Evolutionary conservation across 2,329 filamentous ascomycete species (phyloP).

Genomic region (Trichophyton verrucosum): DNA sequence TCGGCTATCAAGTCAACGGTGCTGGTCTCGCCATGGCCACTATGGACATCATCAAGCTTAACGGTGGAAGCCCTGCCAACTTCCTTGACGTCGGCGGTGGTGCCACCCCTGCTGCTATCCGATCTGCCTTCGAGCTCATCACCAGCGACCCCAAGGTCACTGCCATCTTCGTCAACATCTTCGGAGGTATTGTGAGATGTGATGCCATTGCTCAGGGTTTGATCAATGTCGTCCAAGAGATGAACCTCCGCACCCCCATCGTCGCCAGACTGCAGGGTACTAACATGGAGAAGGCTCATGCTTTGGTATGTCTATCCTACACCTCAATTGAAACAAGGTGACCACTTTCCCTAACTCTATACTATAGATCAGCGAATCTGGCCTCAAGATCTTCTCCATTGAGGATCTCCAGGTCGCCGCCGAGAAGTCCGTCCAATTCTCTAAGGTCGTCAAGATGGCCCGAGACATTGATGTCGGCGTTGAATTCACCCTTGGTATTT

Average conservation of each 20-base stretch:
- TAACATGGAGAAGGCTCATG: conserved; percentile 90
- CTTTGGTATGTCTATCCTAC: conserved; percentile 45
- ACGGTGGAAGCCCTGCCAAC: conserved; percentile 90
- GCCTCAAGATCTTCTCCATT: conserved; percentile 99
- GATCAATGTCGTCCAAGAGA: conserved; percentile 84
- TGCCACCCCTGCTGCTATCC: conserved; percentile 91
- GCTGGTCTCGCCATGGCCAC: conserved; percentile 99
- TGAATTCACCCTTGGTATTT: conserved; percentile 90
- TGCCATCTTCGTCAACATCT: conserved; percentile 99
- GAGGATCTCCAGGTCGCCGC: conserved; percentile 94
- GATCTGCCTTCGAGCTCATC: conserved; percentile 96
- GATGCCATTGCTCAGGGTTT: conserved; percentile 94
- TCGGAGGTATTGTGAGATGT: conserved; percentile 95
- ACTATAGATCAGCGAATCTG: conserved; percentile 74
- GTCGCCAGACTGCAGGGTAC: conserved; percentile 96
- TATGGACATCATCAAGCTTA: conserved; percentile 99
- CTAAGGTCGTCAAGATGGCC: conserved; percentile 97
- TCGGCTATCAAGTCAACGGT: conserved; percentile 59
- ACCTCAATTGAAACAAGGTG: neutral
- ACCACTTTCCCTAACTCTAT: conserved; percentile 5
- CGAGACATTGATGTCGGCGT: conserved; percentile 96
- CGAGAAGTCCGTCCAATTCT: conserved; percentile 97
- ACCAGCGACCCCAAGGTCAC: conserved; percentile 97
- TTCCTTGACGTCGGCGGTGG: conserved; percentile 98
- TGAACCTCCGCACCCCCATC: conserved; percentile 94